A percentile compares a stretch with the other conserved stretches of the same genome.
Conservation (phyloP, 2,329 filamentous ascomycete genomes). For the Colletotrichum sp. region DNA sequence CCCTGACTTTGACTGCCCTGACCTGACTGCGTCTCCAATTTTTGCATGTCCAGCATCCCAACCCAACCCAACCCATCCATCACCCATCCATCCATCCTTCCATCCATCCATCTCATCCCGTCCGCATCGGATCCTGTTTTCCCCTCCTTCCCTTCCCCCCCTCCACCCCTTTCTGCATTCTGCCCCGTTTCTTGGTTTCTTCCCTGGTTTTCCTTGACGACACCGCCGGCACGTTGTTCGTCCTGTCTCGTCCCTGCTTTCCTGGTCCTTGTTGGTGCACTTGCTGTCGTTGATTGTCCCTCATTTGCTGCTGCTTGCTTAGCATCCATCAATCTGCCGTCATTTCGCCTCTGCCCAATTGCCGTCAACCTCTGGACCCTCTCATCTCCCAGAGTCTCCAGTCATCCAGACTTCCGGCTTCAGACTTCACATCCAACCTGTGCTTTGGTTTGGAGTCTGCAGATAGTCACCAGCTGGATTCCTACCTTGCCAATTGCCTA, state of each 20-base stretch:
- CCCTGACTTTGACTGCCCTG: background rate
- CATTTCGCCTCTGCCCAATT: constrained; percentile 17
- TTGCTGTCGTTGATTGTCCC: constrained; percentile 2
- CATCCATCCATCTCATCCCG: background rate
- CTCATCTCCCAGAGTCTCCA: constrained; percentile 13
- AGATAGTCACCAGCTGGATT: background rate
- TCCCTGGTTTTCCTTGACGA: constrained; percentile 6
- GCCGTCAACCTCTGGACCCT: constrained; percentile 1
- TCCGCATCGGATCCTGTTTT: constrained; percentile 7
- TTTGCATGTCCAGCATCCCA: background rate
- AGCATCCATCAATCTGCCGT: constrained; percentile 18
- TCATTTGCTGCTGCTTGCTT: constrained; percentile 16
- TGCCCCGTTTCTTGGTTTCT: background rate
- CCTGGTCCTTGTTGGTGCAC: background rate
- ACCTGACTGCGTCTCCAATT: background rate
- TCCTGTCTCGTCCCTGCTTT: constrained; percentile 17
- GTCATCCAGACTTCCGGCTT: background rate
- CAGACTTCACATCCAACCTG: background rate
- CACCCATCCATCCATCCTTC: too few relatives aligned
- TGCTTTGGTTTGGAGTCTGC: background rate
- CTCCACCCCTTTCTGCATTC: background rate
- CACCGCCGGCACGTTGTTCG: constrained; percentile 19
- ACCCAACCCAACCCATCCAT: background rate
- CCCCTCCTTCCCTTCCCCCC: background rate
- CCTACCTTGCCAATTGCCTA: background rate